Percentiles rank a stretch among this genome's conserved stretches.
phyloP scores from a whole-genome alignment of 306 rosid genomes.

The Acacia acuminata region DNA sequence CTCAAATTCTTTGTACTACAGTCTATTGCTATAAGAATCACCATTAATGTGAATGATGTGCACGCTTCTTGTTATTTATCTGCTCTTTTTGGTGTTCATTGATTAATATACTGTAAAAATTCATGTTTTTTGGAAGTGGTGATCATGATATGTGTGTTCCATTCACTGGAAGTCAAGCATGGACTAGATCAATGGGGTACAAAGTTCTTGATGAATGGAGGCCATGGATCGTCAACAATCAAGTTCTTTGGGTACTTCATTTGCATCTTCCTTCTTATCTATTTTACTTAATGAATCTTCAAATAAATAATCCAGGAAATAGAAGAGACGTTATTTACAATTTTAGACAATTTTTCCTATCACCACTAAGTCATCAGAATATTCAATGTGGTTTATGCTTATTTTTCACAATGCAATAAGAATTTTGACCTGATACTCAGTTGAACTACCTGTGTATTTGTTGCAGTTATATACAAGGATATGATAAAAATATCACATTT shows the following conservation, averaged over 20 bases:
- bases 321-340: no score
- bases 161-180: constrained; percentile 77
- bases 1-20: no score
- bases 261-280: no score
- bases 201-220: constrained; percentile 83
- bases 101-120: no score
- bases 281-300: no score
- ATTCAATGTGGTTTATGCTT: neutral
- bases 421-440: neutral
- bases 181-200: constrained; percentile 86
- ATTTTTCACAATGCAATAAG: neutral
- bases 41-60: no score
- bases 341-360: neutral
- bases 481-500: constrained; percentile 72
- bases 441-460: constrained; percentile 13
- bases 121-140: constrained; percentile 41
- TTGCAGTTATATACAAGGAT: constrained; percentile 74
- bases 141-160: constrained; percentile 99
- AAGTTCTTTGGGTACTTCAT: constrained; percentile 82
- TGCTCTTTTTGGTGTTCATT: no score
- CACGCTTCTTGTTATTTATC: no score
- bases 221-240: constrained; percentile 70
- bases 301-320: no score
- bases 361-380: neutral
- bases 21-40: no score